Evolutionary conservation across 176 grass and related monocot species (phyloP), one percentile per base, ranked within the genome.

Genomic region (Paspalum vaginatum): DNA sequence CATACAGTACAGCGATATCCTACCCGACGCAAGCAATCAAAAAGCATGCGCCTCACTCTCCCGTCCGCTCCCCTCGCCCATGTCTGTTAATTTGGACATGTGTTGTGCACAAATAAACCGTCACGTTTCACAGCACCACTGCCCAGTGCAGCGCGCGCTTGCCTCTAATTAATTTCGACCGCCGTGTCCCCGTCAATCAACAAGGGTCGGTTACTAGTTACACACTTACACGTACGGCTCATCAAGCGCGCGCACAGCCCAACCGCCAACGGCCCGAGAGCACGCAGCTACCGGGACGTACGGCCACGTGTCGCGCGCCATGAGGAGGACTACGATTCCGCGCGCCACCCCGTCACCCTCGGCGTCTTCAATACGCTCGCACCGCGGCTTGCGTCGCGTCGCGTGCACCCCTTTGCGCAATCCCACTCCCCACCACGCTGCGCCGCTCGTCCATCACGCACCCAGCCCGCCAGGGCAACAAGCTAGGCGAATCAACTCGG

Each of bases 251-350:
- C 8, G 25, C 26, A 58, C 56, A 65, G 41, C 56, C 61, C 68
- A 84, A 60, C 81, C 22, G 80, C 75, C 75, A 79, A 50, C 32
- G 32, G 32, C 32, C 86, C n/a, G n/a, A 40, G 11, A 78, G 4
- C 37, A n/a, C 11, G 25, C 75, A 64, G 62, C 68, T 17, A 57
- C 13, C 85, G 40, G 63, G 45, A 22, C 32, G 32, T 32, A 32
- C 48, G 41, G 73, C 48, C 85, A 56, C 12, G 41, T 39, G 41
- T 24, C 14, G 20, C n/a, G 2, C 27, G 72, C 61, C 66, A 24
- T 55, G 20, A 0, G 24, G 11, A 6, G 24, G 21, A 0, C 56
- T 22, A 3, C 21, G 58, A 64, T 50, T 50, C 38, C 1, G 14
- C 5, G 42, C 50, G 17, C 54, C 40, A 6, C 1, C 15, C 51